phyloP scores from a whole-genome alignment of 257 asterid species.

The Gentiana dahurica region DNA sequence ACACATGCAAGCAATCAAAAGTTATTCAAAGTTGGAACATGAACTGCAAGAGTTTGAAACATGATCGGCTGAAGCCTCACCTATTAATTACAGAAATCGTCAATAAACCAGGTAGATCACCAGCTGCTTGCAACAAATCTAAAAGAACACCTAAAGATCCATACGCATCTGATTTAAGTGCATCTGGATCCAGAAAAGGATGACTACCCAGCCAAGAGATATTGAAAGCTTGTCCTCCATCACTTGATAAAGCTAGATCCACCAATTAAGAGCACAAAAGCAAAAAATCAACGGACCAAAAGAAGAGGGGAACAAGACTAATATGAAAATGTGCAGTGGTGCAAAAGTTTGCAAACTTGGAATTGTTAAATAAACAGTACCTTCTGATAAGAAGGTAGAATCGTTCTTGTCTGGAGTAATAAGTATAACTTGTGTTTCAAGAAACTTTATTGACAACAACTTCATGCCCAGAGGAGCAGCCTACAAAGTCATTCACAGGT shows the following conservation, averaged over 20 bases:
- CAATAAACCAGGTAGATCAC: conserved; percentile 65
- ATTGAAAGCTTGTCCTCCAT: conserved; percentile 53
- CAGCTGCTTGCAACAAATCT: conserved; percentile 63
- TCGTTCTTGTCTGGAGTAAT: conserved; percentile 62
- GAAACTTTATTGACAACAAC: conserved; percentile 68
- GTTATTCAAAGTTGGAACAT: background rate
- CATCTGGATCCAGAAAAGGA: conserved; percentile 59
- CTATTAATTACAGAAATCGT: conserved; percentile 73
- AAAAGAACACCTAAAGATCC: conserved; percentile 53
- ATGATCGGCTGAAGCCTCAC: conserved; percentile 34
- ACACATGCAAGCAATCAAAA: too few species aligned
- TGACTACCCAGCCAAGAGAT: conserved; percentile 74
- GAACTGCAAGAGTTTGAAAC: too few species aligned
- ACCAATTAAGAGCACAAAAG: conserved; percentile 12
- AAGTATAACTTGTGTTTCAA: conserved; percentile 56
- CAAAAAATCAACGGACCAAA: too few species aligned
- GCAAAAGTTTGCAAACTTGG: too few species aligned
- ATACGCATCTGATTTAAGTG: conserved; percentile 64
- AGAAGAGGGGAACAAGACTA: background rate
- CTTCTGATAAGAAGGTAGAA: conserved; percentile 41
- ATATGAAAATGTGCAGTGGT: background rate
- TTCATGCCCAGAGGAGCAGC: conserved; percentile 65
- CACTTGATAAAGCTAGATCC: conserved; percentile 37
- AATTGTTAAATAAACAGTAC: conserved; percentile 21
- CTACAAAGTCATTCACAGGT: conserved; percentile 34